Conservation (phyloP, 129 eudicot genomes). For the Sambucus nigra region DNA sequence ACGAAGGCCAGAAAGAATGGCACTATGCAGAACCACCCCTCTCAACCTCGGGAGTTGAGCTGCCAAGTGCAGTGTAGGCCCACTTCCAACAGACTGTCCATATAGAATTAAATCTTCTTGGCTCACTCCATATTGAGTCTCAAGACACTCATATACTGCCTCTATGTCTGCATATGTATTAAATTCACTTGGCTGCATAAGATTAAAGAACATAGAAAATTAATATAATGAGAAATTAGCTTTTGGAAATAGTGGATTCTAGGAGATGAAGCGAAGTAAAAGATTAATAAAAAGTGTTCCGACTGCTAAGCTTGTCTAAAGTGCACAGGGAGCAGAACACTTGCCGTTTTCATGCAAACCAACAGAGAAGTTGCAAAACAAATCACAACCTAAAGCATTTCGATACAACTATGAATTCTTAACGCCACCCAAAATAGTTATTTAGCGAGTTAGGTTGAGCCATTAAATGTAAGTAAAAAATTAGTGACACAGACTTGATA, state of each 20-base stretch:
- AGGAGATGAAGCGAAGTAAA: neutral
- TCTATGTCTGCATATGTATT: constrained; percentile 94
- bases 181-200: constrained; percentile 75
- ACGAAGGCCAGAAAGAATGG: constrained; percentile 94
- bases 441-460: too few species aligned
- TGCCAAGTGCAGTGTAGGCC: constrained; percentile 88
- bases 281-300: too few species aligned
- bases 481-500: too few species aligned
- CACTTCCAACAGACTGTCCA: constrained; percentile 97
- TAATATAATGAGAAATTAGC: constrained; percentile 1
- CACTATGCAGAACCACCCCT: constrained; percentile 96
- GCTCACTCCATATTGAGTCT: constrained; percentile 76
- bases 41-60: constrained; percentile 69
- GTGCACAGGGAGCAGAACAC: too few species aligned
- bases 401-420: too few species aligned
- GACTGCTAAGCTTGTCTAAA: too few species aligned
- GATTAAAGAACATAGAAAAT: too few species aligned
- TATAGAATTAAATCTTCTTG: constrained; percentile 83
- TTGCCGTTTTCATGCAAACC: too few species aligned
- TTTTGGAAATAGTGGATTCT: neutral
- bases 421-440: too few species aligned
- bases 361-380: too few species aligned
- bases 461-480: too few species aligned
- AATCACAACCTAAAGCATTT: too few species aligned
- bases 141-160: constrained; percentile 88